These are phyloP conservation scores for Diaporthe citrichinensis DNA, from an alignment of 2,329 filamentous ascomycete genomes.

Conservation along the genomic window DNA sequence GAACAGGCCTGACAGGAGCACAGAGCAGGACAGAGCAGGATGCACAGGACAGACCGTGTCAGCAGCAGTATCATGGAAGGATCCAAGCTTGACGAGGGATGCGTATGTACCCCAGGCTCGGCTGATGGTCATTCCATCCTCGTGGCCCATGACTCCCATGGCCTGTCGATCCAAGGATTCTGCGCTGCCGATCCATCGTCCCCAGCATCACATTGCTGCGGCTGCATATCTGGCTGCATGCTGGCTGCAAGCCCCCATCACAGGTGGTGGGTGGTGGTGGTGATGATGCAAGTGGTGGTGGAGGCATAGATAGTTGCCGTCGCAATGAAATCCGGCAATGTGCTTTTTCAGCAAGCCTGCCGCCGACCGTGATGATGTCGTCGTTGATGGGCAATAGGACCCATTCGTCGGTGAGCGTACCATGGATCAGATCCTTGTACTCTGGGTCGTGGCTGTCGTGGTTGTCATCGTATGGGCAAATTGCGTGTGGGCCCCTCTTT, in stretches of 20 bases:
- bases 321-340: constrained; percentile 4
- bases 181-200: constrained; percentile 31
- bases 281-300: background rate
- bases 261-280: background rate
- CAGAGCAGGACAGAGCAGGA: background rate
- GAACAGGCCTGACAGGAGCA: background rate
- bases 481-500: constrained; percentile 29
- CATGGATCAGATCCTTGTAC: constrained; percentile 26
- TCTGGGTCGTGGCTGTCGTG: constrained; percentile 16
- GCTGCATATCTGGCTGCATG: constrained; percentile 26
- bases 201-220: constrained; percentile 20
- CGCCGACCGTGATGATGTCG: background rate
- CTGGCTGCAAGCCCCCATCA: constrained; percentile 20
- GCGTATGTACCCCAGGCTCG: constrained; percentile 30
- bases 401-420: constrained; percentile 22
- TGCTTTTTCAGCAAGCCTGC: constrained; percentile 3
- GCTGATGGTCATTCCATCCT: constrained; percentile 28
- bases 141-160: constrained; percentile 24
- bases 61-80: constrained; percentile 25
- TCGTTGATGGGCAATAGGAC: constrained; percentile 7
- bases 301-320: background rate
- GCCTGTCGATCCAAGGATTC: constrained; percentile 30
- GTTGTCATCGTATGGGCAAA: constrained; percentile 29
- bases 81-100: constrained; percentile 21
- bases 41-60: background rate